phyloP scores from a whole-genome alignment of 2,329 filamentous ascomycete species.

The Talaromyces sp. region DNA sequence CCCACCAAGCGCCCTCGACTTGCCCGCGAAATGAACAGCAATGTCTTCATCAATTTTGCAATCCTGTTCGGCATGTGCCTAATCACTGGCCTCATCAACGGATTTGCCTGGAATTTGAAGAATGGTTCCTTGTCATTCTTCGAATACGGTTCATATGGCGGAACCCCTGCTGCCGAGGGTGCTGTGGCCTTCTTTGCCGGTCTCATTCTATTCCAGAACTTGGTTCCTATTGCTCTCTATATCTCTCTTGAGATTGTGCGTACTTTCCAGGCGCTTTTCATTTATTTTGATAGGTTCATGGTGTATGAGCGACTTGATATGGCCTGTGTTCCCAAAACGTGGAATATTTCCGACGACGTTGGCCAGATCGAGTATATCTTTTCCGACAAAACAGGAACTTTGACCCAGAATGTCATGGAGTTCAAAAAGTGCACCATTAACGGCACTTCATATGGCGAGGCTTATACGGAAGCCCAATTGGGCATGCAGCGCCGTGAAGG shows the following conservation, averaged over 20 bases:
- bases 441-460: conserved; percentile 92
- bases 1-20: conserved; percentile 91
- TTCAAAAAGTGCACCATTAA: conserved; percentile 99
- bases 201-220: conserved; percentile 93
- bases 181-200: conserved; percentile 97
- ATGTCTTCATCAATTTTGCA: conserved; percentile 93
- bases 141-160: conserved; percentile 79
- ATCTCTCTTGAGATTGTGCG: conserved; percentile 95
- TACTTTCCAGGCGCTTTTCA: conserved; percentile 90
- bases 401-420: conserved; percentile 95
- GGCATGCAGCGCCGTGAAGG: conserved; percentile 93
- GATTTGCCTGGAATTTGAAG: conserved; percentile 70
- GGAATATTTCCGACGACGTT: conserved; percentile 98
- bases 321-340: conserved; percentile 93
- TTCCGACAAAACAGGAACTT: conserved; percentile 85
- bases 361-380: conserved; percentile 99
- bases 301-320: conserved; percentile 94
- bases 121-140: conserved; percentile 76
- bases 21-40: conserved; percentile 91
- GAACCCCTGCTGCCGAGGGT: conserved; percentile 70
- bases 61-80: conserved; percentile 88
- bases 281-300: conserved; percentile 94
- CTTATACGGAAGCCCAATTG: conserved; percentile 93
- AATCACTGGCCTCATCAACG: conserved; percentile 77
- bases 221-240: conserved; percentile 97